Evolutionary conservation across 1,284 basidiomycete species (phyloP).

Genomic region (Ustilago lituana): DNA sequence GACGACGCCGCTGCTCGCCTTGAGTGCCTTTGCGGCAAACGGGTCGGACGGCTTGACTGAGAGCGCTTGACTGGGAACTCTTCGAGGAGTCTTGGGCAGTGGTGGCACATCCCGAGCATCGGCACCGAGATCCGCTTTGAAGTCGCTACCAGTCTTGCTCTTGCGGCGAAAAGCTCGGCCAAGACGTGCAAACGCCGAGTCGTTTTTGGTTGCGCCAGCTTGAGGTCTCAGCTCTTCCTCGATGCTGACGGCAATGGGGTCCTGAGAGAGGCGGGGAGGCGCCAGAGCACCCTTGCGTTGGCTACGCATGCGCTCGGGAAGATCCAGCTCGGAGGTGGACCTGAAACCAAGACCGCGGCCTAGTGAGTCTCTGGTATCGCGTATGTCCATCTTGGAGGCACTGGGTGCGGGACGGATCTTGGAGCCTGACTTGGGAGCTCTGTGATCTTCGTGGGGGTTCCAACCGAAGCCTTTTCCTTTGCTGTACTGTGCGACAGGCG

Average conservation of each 20-base stretch:
- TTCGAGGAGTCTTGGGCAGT: slow-evolving; percentile 19
- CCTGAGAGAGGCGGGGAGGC: slow-evolving; percentile 36
- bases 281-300: slow-evolving; percentile 37
- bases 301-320: slow-evolving; percentile 39
- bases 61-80: slow-evolving; percentile 11
- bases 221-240: slow-evolving; percentile 28
- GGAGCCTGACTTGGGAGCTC: slow-evolving; percentile 17
- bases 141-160: slow-evolving; percentile 41
- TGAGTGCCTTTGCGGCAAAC: slow-evolving; percentile 27
- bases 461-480: slow-evolving; percentile 45
- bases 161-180: slow-evolving; percentile 47
- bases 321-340: slow-evolving; percentile 38
- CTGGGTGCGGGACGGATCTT: slow-evolving; percentile 11
- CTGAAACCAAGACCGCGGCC: slow-evolving; percentile 26
- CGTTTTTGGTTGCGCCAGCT: slow-evolving; percentile 5
- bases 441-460: slow-evolving; percentile 24
- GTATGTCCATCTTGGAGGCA: slow-evolving; percentile 9
- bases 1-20: slow-evolving; percentile 20
- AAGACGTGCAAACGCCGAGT: slow-evolving; percentile 40
- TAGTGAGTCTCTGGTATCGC: slow-evolving; percentile 6
- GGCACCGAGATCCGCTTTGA: slow-evolving; percentile 16
- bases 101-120: slow-evolving; percentile 13
- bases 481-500: slow-evolving; percentile 36
- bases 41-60: slow-evolving; percentile 15
- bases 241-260: slow-evolving; percentile 40